Base-by-base conservation (phyloP, 192 early-diverging fungal species). In the Entomortierella parvispora region DNA sequence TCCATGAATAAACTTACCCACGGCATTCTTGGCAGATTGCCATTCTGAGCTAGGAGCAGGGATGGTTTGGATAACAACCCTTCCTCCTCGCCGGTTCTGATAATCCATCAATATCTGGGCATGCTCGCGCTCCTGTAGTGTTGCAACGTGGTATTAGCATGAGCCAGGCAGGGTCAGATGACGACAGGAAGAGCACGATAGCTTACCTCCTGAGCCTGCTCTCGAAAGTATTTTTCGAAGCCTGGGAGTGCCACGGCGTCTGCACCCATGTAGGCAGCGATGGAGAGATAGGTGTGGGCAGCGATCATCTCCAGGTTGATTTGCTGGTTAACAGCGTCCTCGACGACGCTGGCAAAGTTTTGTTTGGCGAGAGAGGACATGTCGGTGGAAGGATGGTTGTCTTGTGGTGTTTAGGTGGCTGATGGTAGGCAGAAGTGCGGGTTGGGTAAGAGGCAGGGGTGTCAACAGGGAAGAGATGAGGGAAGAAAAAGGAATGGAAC, bases 1-100 rank as follows among this genome's bases (percentile, higher is more conserved):
- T 11, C 20, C 17, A 25, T 12, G 33, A 52, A 23, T 22, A 10
- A 22, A 17, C 32, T 17, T 67, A 67, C 65, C 65, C 29, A 67
- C 45, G 43, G 85, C 85, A 47, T 86, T 83, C 63, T 83, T 84
- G 58, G 85, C 85, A 15, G 85, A 85, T 32, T 48, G 62, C 85
- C 85, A 86, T 29, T 86, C 83, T 58, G 65, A 69, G 82, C 69
- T 66, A n/a, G 84, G 82, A 17, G 84, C 84, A 56, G 83, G 79
- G 17, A 85, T 59, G 20, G 74, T 56, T 28, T 71, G 69, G 23
- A 85, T 52, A 18, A 85, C 31, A 9, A 83, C 85, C 32, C 55
- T 71, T 22, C 85, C 85, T 28, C 85, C 85, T 62, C 85, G 80
- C 47, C 66, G 74, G 40, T 83, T 84, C 37, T 81, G 82, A 42